These are phyloP conservation scores for Lachancea nothofagi DNA, from an alignment of 805 yeast species.

Conservation along the genomic window DNA sequence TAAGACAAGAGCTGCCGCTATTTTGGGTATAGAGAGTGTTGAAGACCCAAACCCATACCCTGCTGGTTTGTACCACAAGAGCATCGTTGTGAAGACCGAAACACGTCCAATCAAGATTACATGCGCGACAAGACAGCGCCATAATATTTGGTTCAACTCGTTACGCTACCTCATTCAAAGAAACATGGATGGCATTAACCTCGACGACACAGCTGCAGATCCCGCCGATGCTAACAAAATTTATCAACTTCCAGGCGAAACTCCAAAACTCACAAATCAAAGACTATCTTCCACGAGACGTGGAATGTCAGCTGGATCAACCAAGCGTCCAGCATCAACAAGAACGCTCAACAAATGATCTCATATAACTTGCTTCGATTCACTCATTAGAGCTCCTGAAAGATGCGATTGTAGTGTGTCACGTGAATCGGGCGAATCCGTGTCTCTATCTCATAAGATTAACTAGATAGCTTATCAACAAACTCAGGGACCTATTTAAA, in stretches of 20 bases:
- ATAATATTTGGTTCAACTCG: constrained; percentile 86
- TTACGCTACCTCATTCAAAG: constrained; percentile 67
- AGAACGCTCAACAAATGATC: constrained; percentile 1
- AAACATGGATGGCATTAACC: constrained; percentile 51
- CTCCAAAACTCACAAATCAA: constrained; percentile 13
- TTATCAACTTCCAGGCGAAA: constrained; percentile 24
- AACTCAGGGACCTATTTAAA: too few relatives aligned
- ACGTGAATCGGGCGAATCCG: too few relatives aligned
- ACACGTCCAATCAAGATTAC: constrained; percentile 69
- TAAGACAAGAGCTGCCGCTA: constrained; percentile 74
- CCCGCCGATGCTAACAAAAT: constrained; percentile 32
- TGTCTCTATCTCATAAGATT: too few relatives aligned
- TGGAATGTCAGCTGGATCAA: constrained; percentile 3
- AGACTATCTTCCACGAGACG: constrained; percentile 18
- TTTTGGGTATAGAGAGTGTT: constrained; percentile 70
- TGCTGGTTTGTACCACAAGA: constrained; percentile 80
- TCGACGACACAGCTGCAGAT: constrained; percentile 40
- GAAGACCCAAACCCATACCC: constrained; percentile 85
- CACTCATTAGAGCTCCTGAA: neutral
- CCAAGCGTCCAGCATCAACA: constrained; percentile 3
- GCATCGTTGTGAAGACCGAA: constrained; percentile 68
- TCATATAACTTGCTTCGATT: neutral
- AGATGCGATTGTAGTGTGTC: too few relatives aligned
- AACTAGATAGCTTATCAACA: too few relatives aligned
- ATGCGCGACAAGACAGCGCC: constrained; percentile 81